Evolutionary conservation across 495 filamentous ascomycete genomes (phyloP).

Genomic region (Penicillium cosmopolitanum): DNA sequence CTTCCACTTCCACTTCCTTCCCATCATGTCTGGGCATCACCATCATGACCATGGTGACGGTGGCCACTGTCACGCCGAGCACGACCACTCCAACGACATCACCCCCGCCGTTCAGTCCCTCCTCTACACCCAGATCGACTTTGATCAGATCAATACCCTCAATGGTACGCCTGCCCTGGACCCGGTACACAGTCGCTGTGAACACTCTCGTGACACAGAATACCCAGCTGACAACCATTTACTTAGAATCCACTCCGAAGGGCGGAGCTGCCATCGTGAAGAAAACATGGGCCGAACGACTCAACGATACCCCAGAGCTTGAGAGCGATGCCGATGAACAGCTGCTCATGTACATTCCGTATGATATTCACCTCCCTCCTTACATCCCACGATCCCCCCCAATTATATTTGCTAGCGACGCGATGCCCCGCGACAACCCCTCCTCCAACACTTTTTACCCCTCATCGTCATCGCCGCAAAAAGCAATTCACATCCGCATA

Average conservation of each 20-base stretch:
- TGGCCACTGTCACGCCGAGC: constrained; percentile 52
- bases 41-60: constrained; percentile 47
- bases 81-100: constrained; percentile 89
- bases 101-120: constrained; percentile 85
- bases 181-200: neutral
- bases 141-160: constrained; percentile 79
- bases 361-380: constrained; percentile 40
- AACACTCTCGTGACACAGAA: neutral
- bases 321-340: constrained; percentile 90
- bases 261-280: constrained; percentile 76
- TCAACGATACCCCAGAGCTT: constrained; percentile 72
- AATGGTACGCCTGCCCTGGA: constrained; percentile 57
- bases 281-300: constrained; percentile 86
- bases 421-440: too few species aligned
- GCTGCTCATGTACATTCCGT: constrained; percentile 91
- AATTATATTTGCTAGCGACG: neutral
- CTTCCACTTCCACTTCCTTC: neutral
- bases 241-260: constrained; percentile 57
- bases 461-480: constrained; percentile 23
- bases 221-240: constrained; percentile 11
- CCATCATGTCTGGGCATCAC: constrained; percentile 46
- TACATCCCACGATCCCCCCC: constrained; percentile 7
- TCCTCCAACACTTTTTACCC: constrained; percentile 16
- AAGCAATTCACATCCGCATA: constrained; percentile 10
- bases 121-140: constrained; percentile 89